Conservation (phyloP, 305 asterid species). For the Fraxinus platypoda region DNA sequence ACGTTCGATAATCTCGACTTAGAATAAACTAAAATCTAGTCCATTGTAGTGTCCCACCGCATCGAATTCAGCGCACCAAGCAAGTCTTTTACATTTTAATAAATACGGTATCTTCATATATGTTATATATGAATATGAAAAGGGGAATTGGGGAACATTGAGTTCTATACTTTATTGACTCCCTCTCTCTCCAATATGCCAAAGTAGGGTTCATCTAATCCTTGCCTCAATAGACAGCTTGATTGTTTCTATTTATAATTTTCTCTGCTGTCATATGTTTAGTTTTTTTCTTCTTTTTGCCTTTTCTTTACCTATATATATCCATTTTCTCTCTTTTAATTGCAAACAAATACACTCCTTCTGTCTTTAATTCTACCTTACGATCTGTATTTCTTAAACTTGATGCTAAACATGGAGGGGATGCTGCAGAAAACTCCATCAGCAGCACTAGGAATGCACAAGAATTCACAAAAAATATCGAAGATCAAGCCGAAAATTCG, state of each 20-base stretch:
- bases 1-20: neutral
- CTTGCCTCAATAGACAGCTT: conserved; percentile 47
- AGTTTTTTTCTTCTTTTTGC: neutral
- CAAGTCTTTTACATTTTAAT: neutral
- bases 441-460: conserved; percentile 46
- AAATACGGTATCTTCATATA: neutral
- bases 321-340: conserved; percentile 9
- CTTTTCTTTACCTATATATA: conserved; percentile 17
- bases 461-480: conserved; percentile 56
- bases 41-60: neutral
- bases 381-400: conserved; percentile 2
- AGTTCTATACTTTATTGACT: conserved; percentile 44
- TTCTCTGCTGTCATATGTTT: conserved; percentile 25
- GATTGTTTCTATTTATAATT: neutral
- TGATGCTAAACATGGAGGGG: conserved; percentile 32
- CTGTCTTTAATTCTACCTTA: conserved; percentile 13
- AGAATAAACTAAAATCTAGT: neutral
- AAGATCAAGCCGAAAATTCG: conserved; percentile 78
- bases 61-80: neutral
- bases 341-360: conserved; percentile 35
- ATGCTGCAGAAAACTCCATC: conserved; percentile 28
- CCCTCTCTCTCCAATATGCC: conserved; percentile 46
- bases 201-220: conserved; percentile 50
- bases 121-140: conserved; percentile 28
- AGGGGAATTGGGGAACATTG: conserved; percentile 45